Evolutionary conservation across 2,329 filamentous ascomycete genomes (phyloP).

Genomic region (Ophiostoma populinum): DNA sequence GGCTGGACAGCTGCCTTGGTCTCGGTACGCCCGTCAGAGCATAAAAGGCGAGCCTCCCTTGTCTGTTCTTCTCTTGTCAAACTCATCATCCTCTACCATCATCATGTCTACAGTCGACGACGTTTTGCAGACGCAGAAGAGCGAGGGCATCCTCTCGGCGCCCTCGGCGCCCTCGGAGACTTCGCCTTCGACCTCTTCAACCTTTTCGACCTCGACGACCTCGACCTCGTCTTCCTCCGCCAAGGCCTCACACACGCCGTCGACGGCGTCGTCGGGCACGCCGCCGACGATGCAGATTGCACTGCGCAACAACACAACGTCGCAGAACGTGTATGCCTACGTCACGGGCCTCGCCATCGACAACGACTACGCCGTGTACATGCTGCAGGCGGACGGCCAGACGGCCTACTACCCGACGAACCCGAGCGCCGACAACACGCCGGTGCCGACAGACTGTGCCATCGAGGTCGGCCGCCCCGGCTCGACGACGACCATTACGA

Average conservation of each 20-base stretch:
- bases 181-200: background rate
- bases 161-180: conserved; percentile 4
- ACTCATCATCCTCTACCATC: background rate
- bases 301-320: conserved; percentile 47
- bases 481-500: conserved; percentile 38
- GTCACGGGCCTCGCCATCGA: conserved; percentile 50
- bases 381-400: conserved; percentile 48
- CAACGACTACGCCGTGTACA: conserved; percentile 38
- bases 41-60: background rate
- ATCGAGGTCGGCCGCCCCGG: conserved; percentile 48
- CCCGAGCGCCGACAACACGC: conserved; percentile 30
- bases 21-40: too few relatives aligned
- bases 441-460: conserved; percentile 38
- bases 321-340: conserved; percentile 46
- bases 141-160: conserved; percentile 13
- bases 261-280: conserved; percentile 2
- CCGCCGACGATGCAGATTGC: conserved; percentile 36
- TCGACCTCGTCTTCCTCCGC: background rate
- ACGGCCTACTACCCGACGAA: conserved; percentile 48
- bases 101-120: conserved; percentile 16
- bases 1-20: too few relatives aligned
- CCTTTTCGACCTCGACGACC: background rate
- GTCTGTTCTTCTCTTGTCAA: background rate
- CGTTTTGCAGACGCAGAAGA: conserved; percentile 13
- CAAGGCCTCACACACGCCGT: background rate